phyloP scores from a whole-genome alignment of 1,139 yeast species.

The Kodamaea arcana region DNA sequence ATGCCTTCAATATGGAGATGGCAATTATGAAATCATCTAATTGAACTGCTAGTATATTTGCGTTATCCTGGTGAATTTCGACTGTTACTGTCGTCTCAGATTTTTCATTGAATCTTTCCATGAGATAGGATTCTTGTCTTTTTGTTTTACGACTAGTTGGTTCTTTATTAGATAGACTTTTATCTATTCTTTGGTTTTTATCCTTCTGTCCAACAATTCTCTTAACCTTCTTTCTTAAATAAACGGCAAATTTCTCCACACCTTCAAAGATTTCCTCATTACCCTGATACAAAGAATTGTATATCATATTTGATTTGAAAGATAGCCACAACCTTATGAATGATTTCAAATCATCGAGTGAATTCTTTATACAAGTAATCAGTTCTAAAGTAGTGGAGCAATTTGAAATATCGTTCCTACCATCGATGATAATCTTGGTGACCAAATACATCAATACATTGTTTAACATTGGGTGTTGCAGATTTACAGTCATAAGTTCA shows the following conservation, averaged over 20 bases:
- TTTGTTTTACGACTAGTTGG: no score
- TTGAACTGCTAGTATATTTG: not conserved
- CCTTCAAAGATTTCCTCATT: constrained; percentile 30
- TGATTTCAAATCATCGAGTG: constrained; percentile 8
- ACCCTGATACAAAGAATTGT: constrained; percentile 28
- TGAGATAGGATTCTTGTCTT: no score
- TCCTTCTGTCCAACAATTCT: no score
- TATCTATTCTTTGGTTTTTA: no score
- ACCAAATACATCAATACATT: constrained; percentile 18
- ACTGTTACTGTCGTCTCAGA: no score
- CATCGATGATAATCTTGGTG: constrained; percentile 9
- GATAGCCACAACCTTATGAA: constrained; percentile 28
- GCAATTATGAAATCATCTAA: not conserved
- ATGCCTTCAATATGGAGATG: not conserved
- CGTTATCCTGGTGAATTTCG: no score
- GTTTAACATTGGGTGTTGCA: constrained; percentile 25
- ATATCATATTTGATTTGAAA: constrained; percentile 20
- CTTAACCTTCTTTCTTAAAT: constrained; percentile 5
- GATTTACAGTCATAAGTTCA: constrained; percentile 12
- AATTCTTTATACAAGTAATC: constrained; percentile 5
- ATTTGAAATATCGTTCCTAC: constrained; percentile 9
- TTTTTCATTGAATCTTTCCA: no score
- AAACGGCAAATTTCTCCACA: constrained; percentile 13
- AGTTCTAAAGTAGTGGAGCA: constrained; percentile 2
- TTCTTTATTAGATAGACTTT: no score